phyloP scores from a whole-genome alignment of 345 rosid genomes.

The Psidium friedrichsthalianum region DNA sequence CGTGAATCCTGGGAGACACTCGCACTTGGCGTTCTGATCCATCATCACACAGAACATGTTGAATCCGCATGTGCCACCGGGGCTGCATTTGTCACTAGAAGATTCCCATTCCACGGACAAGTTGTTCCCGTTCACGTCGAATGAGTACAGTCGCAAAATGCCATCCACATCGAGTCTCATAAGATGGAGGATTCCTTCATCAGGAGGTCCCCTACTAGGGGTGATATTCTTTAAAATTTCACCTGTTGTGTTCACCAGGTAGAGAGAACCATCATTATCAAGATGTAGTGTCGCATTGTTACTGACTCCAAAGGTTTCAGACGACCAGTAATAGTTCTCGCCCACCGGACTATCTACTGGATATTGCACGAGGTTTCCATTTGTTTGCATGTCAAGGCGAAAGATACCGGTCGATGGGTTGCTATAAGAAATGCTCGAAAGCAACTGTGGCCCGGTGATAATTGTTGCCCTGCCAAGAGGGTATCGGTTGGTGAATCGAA shows the following conservation, averaged over 20 bases:
- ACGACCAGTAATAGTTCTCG: slow-evolving; percentile 6
- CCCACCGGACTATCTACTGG: background rate
- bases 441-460: background rate
- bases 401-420: slow-evolving; percentile 14
- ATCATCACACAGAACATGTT: background rate
- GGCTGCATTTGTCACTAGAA: background rate
- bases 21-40: background rate
- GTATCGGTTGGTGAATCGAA: slow-evolving; percentile 17
- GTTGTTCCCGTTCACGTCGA: background rate
- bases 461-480: slow-evolving; percentile 9
- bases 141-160: slow-evolving; percentile 4
- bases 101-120: background rate
- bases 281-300: background rate
- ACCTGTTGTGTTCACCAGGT: background rate
- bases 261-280: slow-evolving; percentile 7
- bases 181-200: background rate
- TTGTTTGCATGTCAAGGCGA: slow-evolving; percentile 1
- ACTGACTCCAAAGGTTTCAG: background rate
- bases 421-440: slow-evolving; percentile 8
- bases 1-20: slow-evolving; percentile 1
- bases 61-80: slow-evolving; percentile 1
- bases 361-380: slow-evolving; percentile 20
- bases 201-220: background rate
- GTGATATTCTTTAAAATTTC: background rate
- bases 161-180: slow-evolving; percentile 8